These are phyloP conservation scores for Hirschioporus abietinus DNA, from an alignment of 768 basidiomycete genomes.

Conservation along the genomic window DNA sequence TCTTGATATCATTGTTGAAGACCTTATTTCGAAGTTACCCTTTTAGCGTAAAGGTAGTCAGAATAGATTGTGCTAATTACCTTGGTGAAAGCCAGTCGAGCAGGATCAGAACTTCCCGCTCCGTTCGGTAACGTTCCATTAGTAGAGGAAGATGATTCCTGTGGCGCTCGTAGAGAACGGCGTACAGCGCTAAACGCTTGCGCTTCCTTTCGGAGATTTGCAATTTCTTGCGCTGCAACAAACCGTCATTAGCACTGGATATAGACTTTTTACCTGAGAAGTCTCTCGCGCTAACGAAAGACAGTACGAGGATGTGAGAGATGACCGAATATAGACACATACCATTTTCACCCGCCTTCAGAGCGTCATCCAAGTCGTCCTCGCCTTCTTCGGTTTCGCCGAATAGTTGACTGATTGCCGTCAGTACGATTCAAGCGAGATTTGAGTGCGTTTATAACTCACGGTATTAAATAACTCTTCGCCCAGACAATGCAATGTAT, in stretches of 20 bases:
- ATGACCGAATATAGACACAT: conserved; percentile 14
- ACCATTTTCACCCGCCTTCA: conserved; percentile 94
- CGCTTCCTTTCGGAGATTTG: conserved; percentile 82
- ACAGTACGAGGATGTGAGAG: not conserved
- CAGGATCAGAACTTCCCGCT: conserved; percentile 35
- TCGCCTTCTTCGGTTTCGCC: conserved; percentile 86
- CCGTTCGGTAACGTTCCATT: not conserved
- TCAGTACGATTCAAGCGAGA: not conserved
- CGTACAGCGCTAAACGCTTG: conserved; percentile 83
- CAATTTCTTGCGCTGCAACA: conserved; percentile 78
- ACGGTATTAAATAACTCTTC: conserved; percentile 94
- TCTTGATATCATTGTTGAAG: conserved; percentile 81
- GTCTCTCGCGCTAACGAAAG: not conserved
- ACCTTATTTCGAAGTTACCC: conserved; percentile 46
- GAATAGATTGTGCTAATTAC: conserved; percentile 31
- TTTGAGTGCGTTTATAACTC: conserved; percentile 22
- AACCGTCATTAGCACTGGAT: not conserved
- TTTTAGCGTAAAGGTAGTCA: not conserved
- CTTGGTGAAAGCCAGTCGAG: conserved; percentile 79
- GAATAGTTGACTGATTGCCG: conserved; percentile 70
- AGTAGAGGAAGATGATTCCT: conserved; percentile 8
- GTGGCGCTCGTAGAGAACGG: conserved; percentile 46
- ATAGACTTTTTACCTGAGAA: not conserved
- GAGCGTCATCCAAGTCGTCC: conserved; percentile 85
- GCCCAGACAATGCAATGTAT: conserved; percentile 99